phyloP scores from a whole-genome alignment of 2,329 filamentous ascomycete genomes.

The Stagonosporopsis tanaceti region DNA sequence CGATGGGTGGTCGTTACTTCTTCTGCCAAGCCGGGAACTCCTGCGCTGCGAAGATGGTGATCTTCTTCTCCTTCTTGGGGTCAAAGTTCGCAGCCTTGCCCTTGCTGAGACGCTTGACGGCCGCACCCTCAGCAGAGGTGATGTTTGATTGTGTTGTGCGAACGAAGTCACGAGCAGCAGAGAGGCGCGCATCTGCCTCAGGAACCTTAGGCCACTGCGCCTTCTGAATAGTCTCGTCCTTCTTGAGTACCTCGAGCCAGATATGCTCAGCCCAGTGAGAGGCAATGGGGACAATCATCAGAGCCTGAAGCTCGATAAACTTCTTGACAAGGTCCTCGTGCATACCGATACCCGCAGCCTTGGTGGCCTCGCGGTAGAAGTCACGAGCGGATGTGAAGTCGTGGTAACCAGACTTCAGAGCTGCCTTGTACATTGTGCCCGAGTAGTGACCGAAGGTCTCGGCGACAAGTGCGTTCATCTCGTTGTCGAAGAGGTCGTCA shows the following conservation, averaged over 20 bases:
- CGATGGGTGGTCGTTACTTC: conserved; percentile 70
- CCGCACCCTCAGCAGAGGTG: conserved; percentile 81
- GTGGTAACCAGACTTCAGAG: conserved; percentile 72
- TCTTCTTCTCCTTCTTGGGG: conserved; percentile 88
- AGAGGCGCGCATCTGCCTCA: conserved; percentile 70
- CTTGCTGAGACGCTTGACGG: conserved; percentile 90
- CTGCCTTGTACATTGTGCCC: conserved; percentile 51
- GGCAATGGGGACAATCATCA: conserved; percentile 82
- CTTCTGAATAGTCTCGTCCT: conserved; percentile 77
- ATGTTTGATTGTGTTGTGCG: conserved; percentile 77
- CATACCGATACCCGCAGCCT: conserved; percentile 81
- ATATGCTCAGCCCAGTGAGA: conserved; percentile 96
- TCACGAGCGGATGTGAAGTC: conserved; percentile 89
- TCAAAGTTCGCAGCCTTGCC: conserved; percentile 88
- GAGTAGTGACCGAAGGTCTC: conserved; percentile 83
- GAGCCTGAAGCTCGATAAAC: conserved; percentile 86
- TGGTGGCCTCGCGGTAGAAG: conserved; percentile 85
- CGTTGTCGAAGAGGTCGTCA: conserved; percentile 90
- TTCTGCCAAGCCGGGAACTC: conserved; percentile 91
- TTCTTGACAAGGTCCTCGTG: conserved; percentile 79
- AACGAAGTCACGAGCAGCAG: conserved; percentile 84
- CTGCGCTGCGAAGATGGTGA: conserved; percentile 83
- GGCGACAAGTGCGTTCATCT: conserved; percentile 83
- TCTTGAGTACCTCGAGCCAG: conserved; percentile 89
- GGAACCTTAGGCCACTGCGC: conserved; percentile 77